Percentiles rank a stretch among this genome's conserved stretches.
Evolutionary conservation across 768 basidiomycete species (phyloP).

Genomic region (Pisolithus albus): DNA sequence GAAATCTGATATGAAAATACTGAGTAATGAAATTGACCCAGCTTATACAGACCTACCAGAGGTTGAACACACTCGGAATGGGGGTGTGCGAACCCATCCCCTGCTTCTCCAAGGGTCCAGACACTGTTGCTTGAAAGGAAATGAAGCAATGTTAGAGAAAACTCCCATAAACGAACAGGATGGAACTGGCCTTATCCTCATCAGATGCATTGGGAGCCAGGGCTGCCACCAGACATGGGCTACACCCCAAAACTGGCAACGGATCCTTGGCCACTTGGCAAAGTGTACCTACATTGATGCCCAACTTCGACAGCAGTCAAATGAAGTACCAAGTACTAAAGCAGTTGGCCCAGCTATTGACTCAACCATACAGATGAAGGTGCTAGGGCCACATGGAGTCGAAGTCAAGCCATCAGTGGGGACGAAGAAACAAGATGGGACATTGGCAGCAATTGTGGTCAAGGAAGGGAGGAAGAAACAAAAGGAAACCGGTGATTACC

Average conservation of each 20-base stretch:
- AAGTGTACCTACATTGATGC: constrained; percentile 2
- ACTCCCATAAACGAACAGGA: too few species aligned
- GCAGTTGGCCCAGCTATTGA: not conserved
- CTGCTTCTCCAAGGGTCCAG: too few species aligned
- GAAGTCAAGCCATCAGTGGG: not conserved
- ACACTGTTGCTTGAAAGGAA: too few species aligned
- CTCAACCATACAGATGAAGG: too few species aligned
- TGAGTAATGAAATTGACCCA: too few species aligned
- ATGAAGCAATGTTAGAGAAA: too few species aligned
- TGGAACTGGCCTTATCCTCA: not conserved
- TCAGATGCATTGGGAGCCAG: constrained; percentile 1
- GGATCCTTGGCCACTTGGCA: not conserved
- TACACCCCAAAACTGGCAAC: not conserved
- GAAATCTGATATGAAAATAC: too few species aligned
- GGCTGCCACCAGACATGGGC: constrained; percentile 2
- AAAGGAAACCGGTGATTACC: not conserved
- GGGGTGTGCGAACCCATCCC: too few species aligned
- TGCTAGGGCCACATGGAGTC: too few species aligned
- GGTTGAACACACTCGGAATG: too few species aligned
- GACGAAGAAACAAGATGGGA: not conserved
- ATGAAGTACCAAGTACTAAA: not conserved
- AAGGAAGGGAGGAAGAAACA: not conserved
- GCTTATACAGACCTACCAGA: too few species aligned
- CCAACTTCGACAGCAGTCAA: not conserved
- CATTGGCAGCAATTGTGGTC: not conserved